Evolutionary conservation across 176 grass and related monocot genomes (phyloP), one percentile per base, ranked within the genome.

Genomic region (Zoysia pacifica): DNA sequence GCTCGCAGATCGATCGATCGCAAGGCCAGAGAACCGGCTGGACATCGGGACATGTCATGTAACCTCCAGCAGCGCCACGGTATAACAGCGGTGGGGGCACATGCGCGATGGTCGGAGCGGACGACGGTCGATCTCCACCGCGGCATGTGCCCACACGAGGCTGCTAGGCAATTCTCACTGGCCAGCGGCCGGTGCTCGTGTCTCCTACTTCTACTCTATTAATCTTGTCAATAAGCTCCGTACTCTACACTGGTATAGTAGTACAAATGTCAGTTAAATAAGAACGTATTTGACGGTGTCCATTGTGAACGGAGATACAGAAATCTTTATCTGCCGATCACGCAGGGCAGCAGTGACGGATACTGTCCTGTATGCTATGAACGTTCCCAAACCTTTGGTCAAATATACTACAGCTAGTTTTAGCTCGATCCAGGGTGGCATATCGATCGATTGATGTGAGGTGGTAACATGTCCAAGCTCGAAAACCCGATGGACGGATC

Each of bases 361-460:
- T 63, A 74, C 67, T 79, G 64, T 63, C 68, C 50, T 80, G 37
- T 62, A 35, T 44, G 28, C 36, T 28, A 28, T 28, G 28, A 75
- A 77, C 28, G 3, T 13, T 5, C n/a, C 5, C 15, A 41, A 45
- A 0, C 1, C 18, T 45, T 9, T 18, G 67, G 74, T 87, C 80
- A 83, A 82, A 72, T 2, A 11, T 65, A 40, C 48, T 6, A 18
- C 16, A 67, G 47, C 49, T 35, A 36, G 10, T 28, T 43, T 49
- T 49, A 10, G 49, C 70, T 39, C 42, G 51, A 65, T 73, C 64
- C 81, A 76, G 51, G 69, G 75, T 84, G 69, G 39, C 80, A 11
- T 59, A 44, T 60, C 37, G 44, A 50, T 9, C 55, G 2, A 20
- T n/a, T 41, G 59, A 54, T 72, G 66, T 38, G 63, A 43, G 66